Base-by-base conservation (phyloP, 2,329 filamentous ascomycete species). In the Fusarium concolor region DNA sequence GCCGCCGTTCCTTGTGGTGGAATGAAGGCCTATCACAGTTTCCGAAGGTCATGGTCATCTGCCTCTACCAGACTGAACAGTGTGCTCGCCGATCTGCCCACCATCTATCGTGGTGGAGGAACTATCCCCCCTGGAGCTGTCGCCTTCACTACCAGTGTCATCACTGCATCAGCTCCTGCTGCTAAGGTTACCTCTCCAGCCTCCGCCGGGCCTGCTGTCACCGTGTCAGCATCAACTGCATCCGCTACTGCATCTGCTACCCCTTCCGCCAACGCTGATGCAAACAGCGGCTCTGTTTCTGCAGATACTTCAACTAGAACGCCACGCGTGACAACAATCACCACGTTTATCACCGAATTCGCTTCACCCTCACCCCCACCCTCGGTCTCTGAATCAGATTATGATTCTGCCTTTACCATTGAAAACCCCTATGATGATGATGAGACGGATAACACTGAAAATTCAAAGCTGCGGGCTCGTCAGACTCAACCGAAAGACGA, bases 51-150 rank as follows among this genome's bases (percentile, higher is more conserved):
- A 31, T 63, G 39, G 39, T 22, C 41, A 37, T 43, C 43, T 20
- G 58, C 56, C 38, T 29, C 58, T 18, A 61, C 56, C 31, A 62
- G 58, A 20, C 14, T 62, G 39, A n/a, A 61, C 35, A 61, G 12
- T 4, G 17, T 62, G 8, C 14, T 61, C 18, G 28, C 41, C n/a
- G 46, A 18, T 9, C 17, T 62, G 15, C 24, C 47, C 17, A 62
- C 57, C n/a, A 18, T 62, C 17, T 61, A 61, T 45, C 45, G 33
- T n/a, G 56, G 22, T 10, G 35, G 49, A 22, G 26, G 26, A 14
- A 55, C 46, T 24, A 41, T n/a, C 22, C 59, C 59, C 10, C 41
- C 47, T 14, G 20, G 28, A 24, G 39, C 38, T 18, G 28, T 29
- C 22, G 39, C 39, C 38, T 44, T 18, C 31, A 33, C 26, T 4